Base-by-base conservation (phyloP, 192 early-diverging fungal genomes). In the Backusella luteola region DNA sequence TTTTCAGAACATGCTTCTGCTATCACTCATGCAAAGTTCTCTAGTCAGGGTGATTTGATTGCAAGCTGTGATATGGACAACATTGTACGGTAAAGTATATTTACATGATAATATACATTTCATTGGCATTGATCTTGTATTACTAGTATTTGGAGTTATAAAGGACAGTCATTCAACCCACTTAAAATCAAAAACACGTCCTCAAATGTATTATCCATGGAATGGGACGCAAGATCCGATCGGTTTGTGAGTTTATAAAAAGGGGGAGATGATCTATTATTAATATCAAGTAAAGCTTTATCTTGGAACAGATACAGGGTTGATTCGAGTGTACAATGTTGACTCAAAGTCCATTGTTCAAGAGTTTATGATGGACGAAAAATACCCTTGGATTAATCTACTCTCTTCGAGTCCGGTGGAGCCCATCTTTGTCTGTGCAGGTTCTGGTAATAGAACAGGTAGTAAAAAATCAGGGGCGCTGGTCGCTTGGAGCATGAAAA, bases 41-140 rank as follows among this genome's bases (percentile, higher is more conserved):
- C 89, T 5, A 83, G 74, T 32, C 82, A 87, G 53, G 89, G 89
- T 0, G 84, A 80, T 23, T 72, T 88, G 39, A 91, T 91, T 46
- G 86, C 87, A 21, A 91, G 89, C 59, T 89, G 88, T 74, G 89
- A 91, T 79, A 83, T 85, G 44, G 89, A 91, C 67, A 89, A 87
- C 66, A 85, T 88, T 76, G 83, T 89, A 35, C 77, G 86, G 84
- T 89, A 85, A 69, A 80, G 17, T 23, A n/a, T 34, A 73, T 73
- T 4, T 2, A 32, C 2, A 59, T 2, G 21, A 68, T 73, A 32
- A 32, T 32, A 32, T 32, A 32, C 3, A 32, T 32, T 32, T 32
- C 32, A 32, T 32, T 32, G 32, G 32, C 32, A 32, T 32, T 32
- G 32, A 32, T 32, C 32, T 32, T 32, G 32, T 32, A 32, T 32